Conservation (phyloP, 768 basidiomycete genomes). For the Termitomyces sp. region DNA sequence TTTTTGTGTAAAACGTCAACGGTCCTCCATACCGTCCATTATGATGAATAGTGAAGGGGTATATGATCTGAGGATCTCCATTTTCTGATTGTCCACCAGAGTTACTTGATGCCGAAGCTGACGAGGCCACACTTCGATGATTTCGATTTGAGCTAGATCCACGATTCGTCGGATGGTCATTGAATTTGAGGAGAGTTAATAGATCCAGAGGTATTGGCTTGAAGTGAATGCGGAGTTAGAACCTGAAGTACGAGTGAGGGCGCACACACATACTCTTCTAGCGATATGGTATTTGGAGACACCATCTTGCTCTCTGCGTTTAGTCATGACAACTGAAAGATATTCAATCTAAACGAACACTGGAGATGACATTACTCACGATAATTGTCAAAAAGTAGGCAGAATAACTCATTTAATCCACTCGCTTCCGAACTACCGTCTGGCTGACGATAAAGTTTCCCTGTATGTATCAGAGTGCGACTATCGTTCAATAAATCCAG, state of each 20-base stretch:
- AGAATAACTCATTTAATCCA: slow-evolving; percentile 82
- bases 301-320: slow-evolving; percentile 70
- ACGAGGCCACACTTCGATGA: slow-evolving; percentile 42
- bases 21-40: slow-evolving; percentile 83
- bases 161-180: slow-evolving; percentile 69
- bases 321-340: slow-evolving; percentile 76
- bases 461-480: slow-evolving; percentile 78
- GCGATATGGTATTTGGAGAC: slow-evolving; percentile 75
- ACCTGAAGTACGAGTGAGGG: not conserved
- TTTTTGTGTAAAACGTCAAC: slow-evolving; percentile 82
- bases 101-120: slow-evolving; percentile 16
- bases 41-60: slow-evolving; percentile 85
- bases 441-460: slow-evolving; percentile 78
- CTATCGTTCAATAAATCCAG: slow-evolving; percentile 87
- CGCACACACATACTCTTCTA: slow-evolving; percentile 56
- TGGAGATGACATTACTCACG: slow-evolving; percentile 41
- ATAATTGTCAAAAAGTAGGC: slow-evolving; percentile 94
- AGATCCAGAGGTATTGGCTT: slow-evolving; percentile 93
- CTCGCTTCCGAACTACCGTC: slow-evolving; percentile 76
- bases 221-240: not conserved
- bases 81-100: slow-evolving; percentile 35
- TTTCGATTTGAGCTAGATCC: slow-evolving; percentile 55
- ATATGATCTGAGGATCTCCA: slow-evolving; percentile 68
- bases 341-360: slow-evolving; percentile 5
- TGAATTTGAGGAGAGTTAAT: slow-evolving; percentile 77